Percentiles rank a stretch among this genome's conserved stretches.
Evolutionary conservation across 768 basidiomycete species (phyloP).

Genomic region (Lentinula raphanica): DNA sequence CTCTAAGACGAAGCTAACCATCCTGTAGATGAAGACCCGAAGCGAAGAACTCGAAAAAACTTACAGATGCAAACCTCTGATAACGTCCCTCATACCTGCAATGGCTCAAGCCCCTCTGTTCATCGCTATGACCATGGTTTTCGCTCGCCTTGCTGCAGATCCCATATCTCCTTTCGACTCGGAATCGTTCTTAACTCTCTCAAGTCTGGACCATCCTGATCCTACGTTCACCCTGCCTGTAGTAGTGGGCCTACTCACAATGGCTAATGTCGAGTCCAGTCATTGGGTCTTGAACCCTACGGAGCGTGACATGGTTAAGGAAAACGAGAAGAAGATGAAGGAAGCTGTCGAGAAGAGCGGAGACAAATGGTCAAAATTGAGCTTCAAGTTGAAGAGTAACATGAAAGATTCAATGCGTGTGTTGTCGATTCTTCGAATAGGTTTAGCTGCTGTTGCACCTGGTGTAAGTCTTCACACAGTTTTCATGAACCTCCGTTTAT

Average conservation of each 20-base stretch:
- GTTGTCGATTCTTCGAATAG: slow-evolving; percentile 60
- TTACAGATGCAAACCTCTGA: slow-evolving; percentile 51
- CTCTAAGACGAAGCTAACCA: not conserved
- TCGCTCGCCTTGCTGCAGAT: slow-evolving; percentile 48
- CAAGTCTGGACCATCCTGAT: slow-evolving; percentile 66
- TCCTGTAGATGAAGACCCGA: not conserved
- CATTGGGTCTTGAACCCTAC: slow-evolving; percentile 66
- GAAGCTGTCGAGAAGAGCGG: slow-evolving; percentile 35
- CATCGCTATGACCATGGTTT: slow-evolving; percentile 54
- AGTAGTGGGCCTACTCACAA: slow-evolving; percentile 62
- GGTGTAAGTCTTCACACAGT: slow-evolving; percentile 45
- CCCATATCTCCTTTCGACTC: slow-evolving; percentile 67
- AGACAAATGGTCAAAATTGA: slow-evolving; percentile 39
- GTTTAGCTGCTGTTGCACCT: slow-evolving; percentile 62
- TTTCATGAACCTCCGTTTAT: slow-evolving; percentile 6
- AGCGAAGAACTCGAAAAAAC: slow-evolving; percentile 52
- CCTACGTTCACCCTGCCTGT: slow-evolving; percentile 67
- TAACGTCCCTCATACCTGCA: slow-evolving; percentile 56
- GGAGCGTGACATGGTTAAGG: slow-evolving; percentile 45
- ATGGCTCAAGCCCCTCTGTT: slow-evolving; percentile 72
- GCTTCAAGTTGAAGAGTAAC: slow-evolving; percentile 23
- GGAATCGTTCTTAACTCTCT: slow-evolving; percentile 71
- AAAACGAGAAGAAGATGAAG: slow-evolving; percentile 42
- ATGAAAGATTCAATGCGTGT: slow-evolving; percentile 42
- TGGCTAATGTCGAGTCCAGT: slow-evolving; percentile 76